Evolutionary conservation across 2,329 filamentous ascomycete species (phyloP).

Genomic region (Corynespora cassiicola): DNA sequence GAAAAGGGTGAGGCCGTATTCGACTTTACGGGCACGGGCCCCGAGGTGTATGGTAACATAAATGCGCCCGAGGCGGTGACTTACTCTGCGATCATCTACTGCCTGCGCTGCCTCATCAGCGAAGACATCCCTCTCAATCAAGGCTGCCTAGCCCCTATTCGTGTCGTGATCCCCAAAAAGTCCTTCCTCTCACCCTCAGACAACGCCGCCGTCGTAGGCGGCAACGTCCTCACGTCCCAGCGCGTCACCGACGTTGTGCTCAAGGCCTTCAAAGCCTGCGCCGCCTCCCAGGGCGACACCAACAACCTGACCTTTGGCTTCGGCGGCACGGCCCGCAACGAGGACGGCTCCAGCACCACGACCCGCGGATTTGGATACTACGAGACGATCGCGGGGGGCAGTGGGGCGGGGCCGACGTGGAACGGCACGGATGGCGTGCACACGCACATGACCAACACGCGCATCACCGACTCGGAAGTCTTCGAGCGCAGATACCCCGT

Average conservation of each 20-base stretch:
- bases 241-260: conserved; percentile 84
- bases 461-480: conserved; percentile 81
- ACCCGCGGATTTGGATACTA: conserved; percentile 88
- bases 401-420: conserved; percentile 76
- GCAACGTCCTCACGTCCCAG: conserved; percentile 79
- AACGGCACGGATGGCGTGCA: conserved; percentile 79
- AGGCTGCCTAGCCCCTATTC: conserved; percentile 79
- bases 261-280: conserved; percentile 79
- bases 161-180: conserved; percentile 74
- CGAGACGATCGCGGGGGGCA: conserved; percentile 82
- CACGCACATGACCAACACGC: conserved; percentile 85
- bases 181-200: conserved; percentile 78
- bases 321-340: conserved; percentile 62
- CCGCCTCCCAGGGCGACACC: conserved; percentile 79
- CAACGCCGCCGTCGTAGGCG: conserved; percentile 80
- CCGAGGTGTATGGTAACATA: conserved; percentile 80
- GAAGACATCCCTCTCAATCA: conserved; percentile 88
- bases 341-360: too few species aligned
- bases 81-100: conserved; percentile 86
- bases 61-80: conserved; percentile 85
- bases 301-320: conserved; percentile 89
- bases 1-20: conserved; percentile 78
- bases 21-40: conserved; percentile 78
- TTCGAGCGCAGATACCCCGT: conserved; percentile 81
- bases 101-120: conserved; percentile 78